Percentiles rank a stretch among this genome's conserved stretches.
Conservation (phyloP, 2,329 filamentous ascomycete species). For the Emericellopsis atlantica region DNA sequence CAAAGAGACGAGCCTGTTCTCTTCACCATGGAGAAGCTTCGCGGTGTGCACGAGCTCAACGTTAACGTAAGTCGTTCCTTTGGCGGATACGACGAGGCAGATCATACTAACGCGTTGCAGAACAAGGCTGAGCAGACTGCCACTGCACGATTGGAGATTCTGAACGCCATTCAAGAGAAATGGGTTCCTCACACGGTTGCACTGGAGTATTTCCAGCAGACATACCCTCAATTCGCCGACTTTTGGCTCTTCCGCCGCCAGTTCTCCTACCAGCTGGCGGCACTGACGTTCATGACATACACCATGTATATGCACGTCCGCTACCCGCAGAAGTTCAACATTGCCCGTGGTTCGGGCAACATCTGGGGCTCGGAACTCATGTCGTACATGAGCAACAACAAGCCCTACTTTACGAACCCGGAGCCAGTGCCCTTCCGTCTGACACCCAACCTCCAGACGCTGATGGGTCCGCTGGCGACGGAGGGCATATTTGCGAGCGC, state of each 20-base stretch:
- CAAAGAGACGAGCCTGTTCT: constrained; percentile 92
- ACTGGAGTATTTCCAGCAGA: constrained; percentile 78
- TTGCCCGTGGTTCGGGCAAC: constrained; percentile 76
- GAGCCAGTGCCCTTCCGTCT: constrained; percentile 96
- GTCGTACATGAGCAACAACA: constrained; percentile 71
- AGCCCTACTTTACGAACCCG: constrained; percentile 86
- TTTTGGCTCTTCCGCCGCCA: constrained; percentile 98
- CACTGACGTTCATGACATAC: constrained; percentile 97
- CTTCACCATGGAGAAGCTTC: constrained; percentile 90
- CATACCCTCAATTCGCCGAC: constrained; percentile 79
- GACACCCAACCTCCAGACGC: constrained; percentile 86
- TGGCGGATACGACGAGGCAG: background rate
- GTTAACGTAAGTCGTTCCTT: constrained; percentile 30
- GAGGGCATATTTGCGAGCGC: constrained; percentile 94
- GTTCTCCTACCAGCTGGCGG: constrained; percentile 90
- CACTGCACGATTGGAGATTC: constrained; percentile 76
- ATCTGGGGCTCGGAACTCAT: constrained; percentile 95
- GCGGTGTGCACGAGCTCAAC: constrained; percentile 61
- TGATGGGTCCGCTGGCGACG: constrained; percentile 91
- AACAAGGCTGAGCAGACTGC: constrained; percentile 57
- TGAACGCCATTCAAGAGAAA: constrained; percentile 85
- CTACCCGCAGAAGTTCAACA: constrained; percentile 90
- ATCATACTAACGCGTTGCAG: constrained; percentile 24
- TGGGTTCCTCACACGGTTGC: constrained; percentile 76
- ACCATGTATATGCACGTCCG: constrained; percentile 94